Percentiles rank a stretch among this genome's conserved stretches.
phyloP scores from a whole-genome alignment of 2,329 filamentous ascomycete genomes.

The Alternaria brassicae region DNA sequence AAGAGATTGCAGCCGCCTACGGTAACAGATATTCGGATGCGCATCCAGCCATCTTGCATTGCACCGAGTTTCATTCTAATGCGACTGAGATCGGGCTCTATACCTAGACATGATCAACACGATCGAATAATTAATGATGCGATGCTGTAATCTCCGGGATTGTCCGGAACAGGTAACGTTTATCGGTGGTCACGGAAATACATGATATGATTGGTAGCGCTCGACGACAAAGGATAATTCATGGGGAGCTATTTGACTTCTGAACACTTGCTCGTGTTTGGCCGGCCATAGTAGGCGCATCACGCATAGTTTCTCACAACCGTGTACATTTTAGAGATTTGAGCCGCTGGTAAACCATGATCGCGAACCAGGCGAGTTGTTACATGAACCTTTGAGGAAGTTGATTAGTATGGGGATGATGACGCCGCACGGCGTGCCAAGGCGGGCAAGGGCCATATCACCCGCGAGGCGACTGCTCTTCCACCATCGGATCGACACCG shows the following conservation, averaged over 20 bases:
- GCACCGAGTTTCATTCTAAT: background rate
- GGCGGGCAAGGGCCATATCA: background rate
- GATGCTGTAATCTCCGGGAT: too few relatives aligned
- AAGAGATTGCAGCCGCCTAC: background rate
- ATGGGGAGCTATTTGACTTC: background rate
- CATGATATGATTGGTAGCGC: background rate
- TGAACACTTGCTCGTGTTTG: background rate
- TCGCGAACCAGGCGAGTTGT: too few relatives aligned
- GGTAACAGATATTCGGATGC: background rate
- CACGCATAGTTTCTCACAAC: background rate
- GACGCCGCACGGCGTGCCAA: background rate
- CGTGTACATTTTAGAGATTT: background rate
- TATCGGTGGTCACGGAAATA: too few relatives aligned
- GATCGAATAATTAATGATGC: background rate
- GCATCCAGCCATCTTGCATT: background rate
- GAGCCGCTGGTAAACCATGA: background rate
- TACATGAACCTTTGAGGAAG: background rate
- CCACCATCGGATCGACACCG: background rate
- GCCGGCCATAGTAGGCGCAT: background rate
- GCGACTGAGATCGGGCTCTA: background rate
- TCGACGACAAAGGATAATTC: background rate
- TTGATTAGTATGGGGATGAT: background rate
- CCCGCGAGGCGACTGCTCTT: background rate
- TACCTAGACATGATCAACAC: background rate
- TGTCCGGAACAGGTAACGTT: too few relatives aligned